Evolutionary conservation across 495 filamentous ascomycete genomes (phyloP), one percentile per base, ranked within the genome.

Genomic region (Apodospora peruviana): DNA sequence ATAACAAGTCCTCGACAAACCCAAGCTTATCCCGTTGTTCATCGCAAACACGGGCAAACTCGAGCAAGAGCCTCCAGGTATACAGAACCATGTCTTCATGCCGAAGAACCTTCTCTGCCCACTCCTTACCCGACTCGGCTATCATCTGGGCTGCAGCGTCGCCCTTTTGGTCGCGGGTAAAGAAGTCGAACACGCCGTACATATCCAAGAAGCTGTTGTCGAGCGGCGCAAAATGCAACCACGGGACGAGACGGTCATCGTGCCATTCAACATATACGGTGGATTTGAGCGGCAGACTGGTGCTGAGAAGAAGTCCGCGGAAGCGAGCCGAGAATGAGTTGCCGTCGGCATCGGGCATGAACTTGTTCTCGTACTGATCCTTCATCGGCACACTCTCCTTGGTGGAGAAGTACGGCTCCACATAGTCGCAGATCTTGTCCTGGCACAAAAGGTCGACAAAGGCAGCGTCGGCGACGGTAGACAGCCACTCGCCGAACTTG

Each of bases 291-390:
- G 68, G 67, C 1, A 59, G 52, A 16, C 63, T 65, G 12, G 59
- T 55, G 0, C 67, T 72, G 5, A 68, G 64, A 3, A 81, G 62
- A 5, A 81, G 63, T 12, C 65, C 69, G 49, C 74, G 71, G 53
- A 65, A 82, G 1, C 79, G 68, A 0, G 73, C 74, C 4, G 66
- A 73, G 43, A 77, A 73, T 8, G 71, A 69, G 59, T 79, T 81
- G n/a, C 79, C 77, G 53, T 82, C 80, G 0, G 78, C 42, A 47
- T 83, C 77, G 27, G 75, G 73, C 1, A 73, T 11, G 18, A 29
- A 76, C 47, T 84, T 84, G 34, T 76, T 68, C 42, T 57, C 58
- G 62, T 83, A 85, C 52, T 82, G 79, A 37, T 82, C 66, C n/a
- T 63, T 61, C 72, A 77, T 73, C 11, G 66, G 58, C 40, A 73